Base-by-base conservation (phyloP, 1,284 basidiomycete genomes). In the Albatrellus sp. region DNA sequence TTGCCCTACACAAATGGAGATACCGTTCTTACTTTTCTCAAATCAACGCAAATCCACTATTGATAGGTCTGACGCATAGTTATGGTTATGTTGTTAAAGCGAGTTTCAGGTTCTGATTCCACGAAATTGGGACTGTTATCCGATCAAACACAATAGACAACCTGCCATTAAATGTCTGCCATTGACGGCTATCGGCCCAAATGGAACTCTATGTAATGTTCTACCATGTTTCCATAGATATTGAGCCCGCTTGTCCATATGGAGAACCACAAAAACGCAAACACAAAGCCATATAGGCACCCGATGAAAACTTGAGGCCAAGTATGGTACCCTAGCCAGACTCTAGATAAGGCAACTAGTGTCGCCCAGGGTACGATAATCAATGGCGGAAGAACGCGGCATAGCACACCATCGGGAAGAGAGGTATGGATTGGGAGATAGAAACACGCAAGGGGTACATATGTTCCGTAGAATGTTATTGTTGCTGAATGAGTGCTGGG, bases 401-500 rank as follows among this genome's bases (percentile, higher is more conserved):
- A 61, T 20, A 60, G 46, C 17, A 55, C 42, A 11, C 57, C 44
- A 53, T 63, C 53, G 57, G 64, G 55, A 50, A 77, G 53, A 43
- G 67, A 61, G 59, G 72, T 49, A 63, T 73, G 67, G 45, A 70
- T 35, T 29, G 78, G 73, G 37, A 82, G 64, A 58, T 68, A 65
- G 35, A 64, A 28, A 53, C 72, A 75, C 7, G 79, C 73, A 9
- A 90, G 68, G 16, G 72, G 55, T 34, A 84, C 71, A 56, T 83
- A 91, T 5, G 72, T 65, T 13, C 76, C 75, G 58, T 77, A 87
- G 62, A 75, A 91, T 0, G 73, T 69, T 50, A 88, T 82, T 1
- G 72, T 69, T 2, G 86, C 83, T 3, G 87, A 84, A 59, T 93
- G 90, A 2, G 90, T 92, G 43, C 83, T 88, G 3, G 90, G 90